These are phyloP conservation scores for Agrocybe chaxingu DNA, from an alignment of 768 basidiomycete genomes.

Conservation along the genomic window DNA sequence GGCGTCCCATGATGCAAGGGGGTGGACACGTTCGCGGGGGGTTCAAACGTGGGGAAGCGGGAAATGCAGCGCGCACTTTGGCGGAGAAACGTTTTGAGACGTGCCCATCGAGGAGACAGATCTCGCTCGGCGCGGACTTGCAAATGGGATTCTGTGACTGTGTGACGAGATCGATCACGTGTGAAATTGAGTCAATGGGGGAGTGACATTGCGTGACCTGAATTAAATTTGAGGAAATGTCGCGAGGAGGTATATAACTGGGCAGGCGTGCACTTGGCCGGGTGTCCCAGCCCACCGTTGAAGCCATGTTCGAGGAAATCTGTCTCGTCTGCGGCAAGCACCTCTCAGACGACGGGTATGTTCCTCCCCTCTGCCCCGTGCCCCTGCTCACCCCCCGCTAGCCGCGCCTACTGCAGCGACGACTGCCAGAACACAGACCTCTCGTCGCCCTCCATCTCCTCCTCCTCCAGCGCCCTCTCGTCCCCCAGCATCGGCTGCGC, in stretches of 20 bases:
- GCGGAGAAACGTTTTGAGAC: no score
- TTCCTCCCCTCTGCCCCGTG: conserved; percentile 14
- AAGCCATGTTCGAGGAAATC: conserved; percentile 72
- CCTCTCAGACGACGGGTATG: conserved; percentile 60
- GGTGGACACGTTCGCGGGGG: neutral
- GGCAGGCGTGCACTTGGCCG: conserved; percentile 14
- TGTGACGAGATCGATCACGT: conserved; percentile 5
- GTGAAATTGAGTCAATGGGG: conserved; percentile 20
- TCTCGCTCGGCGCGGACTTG: neutral
- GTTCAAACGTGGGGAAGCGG: neutral
- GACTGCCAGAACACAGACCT: conserved; percentile 53
- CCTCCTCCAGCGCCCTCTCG: conserved; percentile 63
- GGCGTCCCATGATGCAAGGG: neutral
- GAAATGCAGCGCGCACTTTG: neutral
- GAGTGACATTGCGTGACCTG: conserved; percentile 29
- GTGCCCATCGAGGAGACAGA: neutral
- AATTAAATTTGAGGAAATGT: conserved; percentile 37
- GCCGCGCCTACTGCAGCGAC: conserved; percentile 69
- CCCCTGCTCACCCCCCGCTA: conserved; percentile 23
- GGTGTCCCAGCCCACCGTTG: conserved; percentile 12
- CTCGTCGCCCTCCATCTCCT: conserved; percentile 66
- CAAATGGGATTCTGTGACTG: no score
- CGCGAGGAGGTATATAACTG: conserved; percentile 38
- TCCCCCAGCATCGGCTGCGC: conserved; percentile 58
- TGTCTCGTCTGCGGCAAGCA: conserved; percentile 72